phyloP scores from a whole-genome alignment of 352 stramenopile species.

The Peronospora farinosa region DNA sequence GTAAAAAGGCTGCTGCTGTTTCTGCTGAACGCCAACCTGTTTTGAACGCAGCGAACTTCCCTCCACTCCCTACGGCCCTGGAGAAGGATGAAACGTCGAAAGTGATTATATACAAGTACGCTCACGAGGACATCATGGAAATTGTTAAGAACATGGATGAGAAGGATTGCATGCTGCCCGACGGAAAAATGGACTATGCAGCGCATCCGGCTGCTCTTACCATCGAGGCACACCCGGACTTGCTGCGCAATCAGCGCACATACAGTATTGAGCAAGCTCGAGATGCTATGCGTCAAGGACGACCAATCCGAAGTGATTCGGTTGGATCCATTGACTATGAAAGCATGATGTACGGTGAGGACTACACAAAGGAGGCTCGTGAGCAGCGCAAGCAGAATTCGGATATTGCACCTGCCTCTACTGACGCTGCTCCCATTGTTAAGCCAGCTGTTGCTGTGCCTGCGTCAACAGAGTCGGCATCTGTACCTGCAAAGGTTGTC shows the following conservation, averaged over 20 bases:
- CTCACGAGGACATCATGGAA: conserved; percentile 88
- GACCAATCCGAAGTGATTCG: conserved; percentile 82
- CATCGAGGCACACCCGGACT: conserved; percentile 68
- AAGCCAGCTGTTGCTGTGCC: conserved; percentile 12
- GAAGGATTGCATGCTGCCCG: conserved; percentile 62
- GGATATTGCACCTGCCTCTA: conserved; percentile 7
- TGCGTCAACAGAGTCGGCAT: conserved; percentile 11
- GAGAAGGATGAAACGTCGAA: conserved; percentile 35
- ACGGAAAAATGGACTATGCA: conserved; percentile 79
- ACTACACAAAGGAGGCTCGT: conserved; percentile 84
- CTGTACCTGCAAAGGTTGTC: conserved; percentile 37
- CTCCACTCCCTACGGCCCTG: conserved; percentile 47
- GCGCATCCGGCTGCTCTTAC: conserved; percentile 73
- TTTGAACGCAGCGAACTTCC: conserved; percentile 78
- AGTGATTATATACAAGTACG: conserved; percentile 67
- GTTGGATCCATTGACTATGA: conserved; percentile 86
- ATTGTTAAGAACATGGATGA: conserved; percentile 90
- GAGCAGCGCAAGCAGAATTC: conserved; percentile 54
- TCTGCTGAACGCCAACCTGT: conserved; percentile 60
- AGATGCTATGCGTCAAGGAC: conserved; percentile 84
- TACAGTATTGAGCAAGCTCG: conserved; percentile 90
- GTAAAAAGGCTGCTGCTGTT: conserved; percentile 25
- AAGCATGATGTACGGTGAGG: conserved; percentile 87
- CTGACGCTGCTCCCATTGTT: conserved; percentile 3
- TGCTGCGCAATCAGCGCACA: conserved; percentile 87